A percentile compares a stretch with the other conserved stretches of the same genome.
phyloP scores from a whole-genome alignment of 306 rosid genomes.

The Lablab purpureus region DNA sequence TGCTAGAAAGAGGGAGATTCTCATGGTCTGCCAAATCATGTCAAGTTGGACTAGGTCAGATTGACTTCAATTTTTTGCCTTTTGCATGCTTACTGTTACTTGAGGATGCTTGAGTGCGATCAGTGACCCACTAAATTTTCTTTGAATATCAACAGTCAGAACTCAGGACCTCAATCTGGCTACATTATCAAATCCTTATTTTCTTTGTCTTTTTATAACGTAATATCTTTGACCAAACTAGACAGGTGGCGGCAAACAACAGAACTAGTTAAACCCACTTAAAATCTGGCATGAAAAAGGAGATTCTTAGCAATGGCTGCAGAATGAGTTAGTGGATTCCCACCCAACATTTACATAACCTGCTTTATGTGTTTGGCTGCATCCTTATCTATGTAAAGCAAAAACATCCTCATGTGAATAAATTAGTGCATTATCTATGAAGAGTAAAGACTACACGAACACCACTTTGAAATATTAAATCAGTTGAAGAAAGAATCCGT shows the following conservation, averaged over 20 bases:
- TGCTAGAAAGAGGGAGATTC: slow-evolving; percentile 21
- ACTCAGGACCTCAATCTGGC: slow-evolving; percentile 26
- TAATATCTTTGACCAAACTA: slow-evolving; percentile 7
- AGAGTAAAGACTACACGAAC: slow-evolving; percentile 3
- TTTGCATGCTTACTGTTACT: slow-evolving; percentile 23
- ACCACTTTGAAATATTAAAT: slow-evolving; percentile 27
- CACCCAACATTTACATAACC: slow-evolving; percentile 31
- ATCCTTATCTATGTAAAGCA: slow-evolving; percentile 37
- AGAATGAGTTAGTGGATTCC: slow-evolving; percentile 54
- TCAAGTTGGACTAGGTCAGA: slow-evolving; percentile 6
- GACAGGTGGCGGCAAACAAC: slow-evolving; percentile 42
- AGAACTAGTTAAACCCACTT: slow-evolving; percentile 30
- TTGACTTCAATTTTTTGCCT: slow-evolving; percentile 28
- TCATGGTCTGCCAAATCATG: slow-evolving; percentile 22
- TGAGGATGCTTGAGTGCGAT: slow-evolving; percentile 15
- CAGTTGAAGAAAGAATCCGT: slow-evolving; percentile 34
- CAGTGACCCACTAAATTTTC: slow-evolving; percentile 29
- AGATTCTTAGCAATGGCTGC: slow-evolving; percentile 43
- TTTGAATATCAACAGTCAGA: slow-evolving; percentile 17
- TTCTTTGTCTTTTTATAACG: slow-evolving; percentile 8
- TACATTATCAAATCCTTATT: slow-evolving; percentile 24
- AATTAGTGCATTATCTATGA: slow-evolving; percentile 22
- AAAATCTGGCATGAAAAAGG: slow-evolving; percentile 38
- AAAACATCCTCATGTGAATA: slow-evolving; percentile 24
- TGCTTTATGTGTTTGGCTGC: slow-evolving; percentile 37